Base-by-base conservation (phyloP, 106 monocot genomes). In the Cymbidium sinense region DNA sequence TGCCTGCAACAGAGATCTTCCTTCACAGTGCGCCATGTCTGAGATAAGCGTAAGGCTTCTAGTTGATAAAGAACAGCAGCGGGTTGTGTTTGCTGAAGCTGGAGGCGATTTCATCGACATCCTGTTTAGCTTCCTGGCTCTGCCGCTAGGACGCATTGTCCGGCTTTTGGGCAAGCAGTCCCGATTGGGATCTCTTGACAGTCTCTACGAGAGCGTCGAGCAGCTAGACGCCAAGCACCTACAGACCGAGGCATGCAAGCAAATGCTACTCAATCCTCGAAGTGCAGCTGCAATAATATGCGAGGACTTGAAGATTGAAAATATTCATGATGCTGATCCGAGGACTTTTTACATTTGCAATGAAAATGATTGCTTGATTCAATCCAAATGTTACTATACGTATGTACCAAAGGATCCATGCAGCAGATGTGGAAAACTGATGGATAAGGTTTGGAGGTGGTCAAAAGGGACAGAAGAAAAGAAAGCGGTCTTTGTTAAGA, bases 401-500 rank as follows among this genome's bases (percentile, higher is more conserved):
- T 27, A 62, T 27, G 61, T 35, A 5, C 7, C 18, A n/a, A 75
- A 33, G 75, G 75, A 4, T 8, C 44, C n/a, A 31, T 54, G 43
- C 31, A 41, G 47, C 61, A 6, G 27, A 9, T 62, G 61, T 62
- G 61, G 61, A 6, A 62, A 0, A 25, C 4, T 36, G 23, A 39
- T 31, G 75, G 44, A 25, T 37, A 21, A 18, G 17, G 1, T 3
- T 7, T 80, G 84, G 80, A 33, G 41, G n/a, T n/a, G 80, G 80
- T 6, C 0, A 9, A 36, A 34, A 1, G 65, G 23, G 2, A 58
- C 28, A 20, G 21, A 8, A 4, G 34, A 39, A 13, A 23, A 27
- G 13, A 73, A 74, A 12, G 83, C 83, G 13, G 77, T 83, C n/a
- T 86, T 86, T 43, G 79, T 80, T 5, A 77, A 77, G 39, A 25